Percentiles rank a stretch among this genome's conserved stretches.
Evolutionary conservation across 352 stramenopile genomes (phyloP).

Genomic region (Globisporangium alternatum): DNA sequence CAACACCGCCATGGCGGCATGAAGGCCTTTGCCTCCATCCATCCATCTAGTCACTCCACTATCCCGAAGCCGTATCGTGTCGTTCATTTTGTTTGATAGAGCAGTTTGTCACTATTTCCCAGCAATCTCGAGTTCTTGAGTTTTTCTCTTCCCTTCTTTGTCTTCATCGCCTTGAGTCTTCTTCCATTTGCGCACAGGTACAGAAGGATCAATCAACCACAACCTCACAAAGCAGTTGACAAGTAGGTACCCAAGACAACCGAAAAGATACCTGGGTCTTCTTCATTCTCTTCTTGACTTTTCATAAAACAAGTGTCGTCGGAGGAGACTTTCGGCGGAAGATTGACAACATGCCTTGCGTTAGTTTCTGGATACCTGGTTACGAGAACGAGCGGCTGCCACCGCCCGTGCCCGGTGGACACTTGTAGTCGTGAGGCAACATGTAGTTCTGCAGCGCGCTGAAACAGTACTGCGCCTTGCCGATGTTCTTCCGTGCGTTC

Average conservation of each 20-base stretch:
- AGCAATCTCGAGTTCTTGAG: slow-evolving; percentile 3
- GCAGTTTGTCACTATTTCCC: slow-evolving; percentile 4
- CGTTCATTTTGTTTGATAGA: slow-evolving; percentile 16
- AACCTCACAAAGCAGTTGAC: slow-evolving; percentile 7
- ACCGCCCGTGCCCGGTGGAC: slow-evolving; percentile 74
- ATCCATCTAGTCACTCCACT: background rate
- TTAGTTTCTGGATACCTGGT: slow-evolving; percentile 4
- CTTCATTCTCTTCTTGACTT: slow-evolving; percentile 1
- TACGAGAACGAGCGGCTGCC: slow-evolving; percentile 60
- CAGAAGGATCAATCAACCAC: background rate
- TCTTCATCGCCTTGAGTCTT: background rate
- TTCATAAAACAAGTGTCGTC: slow-evolving; percentile 1
- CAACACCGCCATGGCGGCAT: slow-evolving; percentile 31
- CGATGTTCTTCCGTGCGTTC: slow-evolving; percentile 88
- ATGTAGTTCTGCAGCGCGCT: slow-evolving; percentile 81
- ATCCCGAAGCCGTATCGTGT: slow-evolving; percentile 3
- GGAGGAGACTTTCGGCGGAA: background rate
- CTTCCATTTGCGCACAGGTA: background rate
- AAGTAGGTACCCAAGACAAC: slow-evolving; percentile 1
- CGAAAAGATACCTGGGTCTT: slow-evolving; percentile 1
- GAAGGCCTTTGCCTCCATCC: background rate
- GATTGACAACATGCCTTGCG: too few species aligned
- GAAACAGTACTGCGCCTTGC: slow-evolving; percentile 83
- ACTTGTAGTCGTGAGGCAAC: slow-evolving; percentile 75
- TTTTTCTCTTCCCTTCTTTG: background rate